phyloP scores from a whole-genome alignment of 2,329 filamentous ascomycete species.

The Myotisia sp. region DNA sequence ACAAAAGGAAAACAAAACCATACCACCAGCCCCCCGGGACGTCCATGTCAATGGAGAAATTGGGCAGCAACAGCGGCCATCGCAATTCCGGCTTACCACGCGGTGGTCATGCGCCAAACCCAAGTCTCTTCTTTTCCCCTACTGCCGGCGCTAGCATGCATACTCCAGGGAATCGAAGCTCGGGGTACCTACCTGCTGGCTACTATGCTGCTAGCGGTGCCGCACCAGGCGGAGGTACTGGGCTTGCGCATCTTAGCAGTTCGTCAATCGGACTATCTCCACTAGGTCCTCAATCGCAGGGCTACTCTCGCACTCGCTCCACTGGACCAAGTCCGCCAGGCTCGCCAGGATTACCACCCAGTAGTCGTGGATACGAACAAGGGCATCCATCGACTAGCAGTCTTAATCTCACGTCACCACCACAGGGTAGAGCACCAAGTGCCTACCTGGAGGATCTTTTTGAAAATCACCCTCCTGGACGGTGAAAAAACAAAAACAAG shows the following conservation, averaged over 20 bases:
- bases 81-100: conserved; percentile 27
- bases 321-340: conserved; percentile 46
- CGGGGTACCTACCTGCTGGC: conserved; percentile 70
- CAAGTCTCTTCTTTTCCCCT: conserved; percentile 86
- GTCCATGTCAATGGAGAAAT: conserved; percentile 42
- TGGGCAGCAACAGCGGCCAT: conserved; percentile 21
- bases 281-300: conserved; percentile 45
- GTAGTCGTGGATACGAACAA: conserved; percentile 24
- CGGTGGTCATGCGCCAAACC: conserved; percentile 41
- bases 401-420: conserved; percentile 48
- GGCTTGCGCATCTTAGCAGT: conserved; percentile 22
- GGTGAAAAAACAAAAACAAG: neutral
- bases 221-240: conserved; percentile 30
- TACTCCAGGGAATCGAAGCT: conserved; percentile 50
- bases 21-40: conserved; percentile 19
- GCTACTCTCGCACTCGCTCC: conserved; percentile 35
- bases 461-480: conserved; percentile 45
- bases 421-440: conserved; percentile 63
- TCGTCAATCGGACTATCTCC: conserved; percentile 49
- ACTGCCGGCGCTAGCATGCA: conserved; percentile 54
- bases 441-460: conserved; percentile 83
- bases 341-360: conserved; percentile 44
- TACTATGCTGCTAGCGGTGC: conserved; percentile 67
- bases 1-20: conserved; percentile 24
- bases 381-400: conserved; percentile 40